phyloP scores from a whole-genome alignment of 192 early-diverging fungal species.

The Thamnidium elegans region DNA sequence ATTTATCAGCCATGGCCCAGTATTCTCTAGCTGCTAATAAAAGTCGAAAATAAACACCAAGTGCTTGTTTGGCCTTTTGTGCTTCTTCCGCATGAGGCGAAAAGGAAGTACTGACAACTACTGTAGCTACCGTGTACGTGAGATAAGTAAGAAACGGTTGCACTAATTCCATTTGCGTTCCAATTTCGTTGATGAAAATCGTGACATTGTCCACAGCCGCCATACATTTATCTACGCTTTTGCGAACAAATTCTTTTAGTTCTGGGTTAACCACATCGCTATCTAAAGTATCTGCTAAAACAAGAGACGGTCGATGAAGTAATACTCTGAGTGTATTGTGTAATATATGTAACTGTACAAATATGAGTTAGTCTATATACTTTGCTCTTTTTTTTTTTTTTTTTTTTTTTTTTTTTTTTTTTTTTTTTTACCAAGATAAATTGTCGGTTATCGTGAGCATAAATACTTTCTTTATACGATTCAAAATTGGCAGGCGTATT shows the following conservation, averaged over 20 bases:
- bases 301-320: slow-evolving; percentile 47
- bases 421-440: slow-evolving; percentile 18
- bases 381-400: no score
- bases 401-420: not conserved
- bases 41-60: slow-evolving; percentile 43
- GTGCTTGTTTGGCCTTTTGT: slow-evolving; percentile 35
- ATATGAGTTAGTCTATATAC: slow-evolving; percentile 15
- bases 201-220: slow-evolving; percentile 42
- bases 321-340: slow-evolving; percentile 46
- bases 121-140: slow-evolving; percentile 49
- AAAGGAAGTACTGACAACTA: slow-evolving; percentile 49
- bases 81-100: slow-evolving; percentile 35
- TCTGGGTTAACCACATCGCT: slow-evolving; percentile 20
- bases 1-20: slow-evolving; percentile 55
- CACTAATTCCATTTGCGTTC: slow-evolving; percentile 25
- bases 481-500: slow-evolving; percentile 42
- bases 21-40: slow-evolving; percentile 42
- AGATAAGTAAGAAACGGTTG: slow-evolving; percentile 49
- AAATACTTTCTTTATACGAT: slow-evolving; percentile 21
- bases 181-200: slow-evolving; percentile 37
- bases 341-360: slow-evolving; percentile 43
- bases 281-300: slow-evolving; percentile 14
- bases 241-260: slow-evolving; percentile 36
- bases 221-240: slow-evolving; percentile 39
- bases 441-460: slow-evolving; percentile 19